A percentile compares a stretch with the other conserved stretches of the same genome.
phyloP scores from a whole-genome alignment of 2,329 filamentous ascomycete species.

The Stromatinia cepivora region DNA sequence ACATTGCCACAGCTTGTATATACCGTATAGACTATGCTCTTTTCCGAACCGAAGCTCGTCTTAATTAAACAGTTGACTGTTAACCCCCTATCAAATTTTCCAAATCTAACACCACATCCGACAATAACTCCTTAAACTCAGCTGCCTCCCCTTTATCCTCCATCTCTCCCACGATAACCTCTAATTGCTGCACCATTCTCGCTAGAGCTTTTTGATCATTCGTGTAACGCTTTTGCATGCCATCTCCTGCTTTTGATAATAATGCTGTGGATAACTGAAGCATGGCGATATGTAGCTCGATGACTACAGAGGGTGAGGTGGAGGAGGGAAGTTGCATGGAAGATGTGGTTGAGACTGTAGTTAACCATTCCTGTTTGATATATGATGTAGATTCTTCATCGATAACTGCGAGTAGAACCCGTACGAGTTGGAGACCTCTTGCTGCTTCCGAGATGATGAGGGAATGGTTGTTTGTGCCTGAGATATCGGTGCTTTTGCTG shows the following conservation, averaged over 20 bases:
- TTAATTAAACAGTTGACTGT: neutral
- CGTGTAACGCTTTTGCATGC: constrained; percentile 51
- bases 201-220: constrained; percentile 53
- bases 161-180: constrained; percentile 29
- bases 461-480: neutral
- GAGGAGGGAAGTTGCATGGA: constrained; percentile 36
- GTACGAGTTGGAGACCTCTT: constrained; percentile 57
- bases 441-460: constrained; percentile 42
- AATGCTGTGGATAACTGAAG: constrained; percentile 57
- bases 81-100: constrained; percentile 19
- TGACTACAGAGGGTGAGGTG: constrained; percentile 24
- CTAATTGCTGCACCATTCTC: constrained; percentile 50
- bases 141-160: constrained; percentile 36
- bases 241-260: constrained; percentile 48
- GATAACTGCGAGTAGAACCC: constrained; percentile 54
- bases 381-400: constrained; percentile 49
- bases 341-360: constrained; percentile 52
- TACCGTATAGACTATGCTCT: no score
- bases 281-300: constrained; percentile 54
- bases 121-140: constrained; percentile 47
- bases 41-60: neutral
- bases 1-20: neutral
- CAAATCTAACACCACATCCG: constrained; percentile 20
- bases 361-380: constrained; percentile 57
- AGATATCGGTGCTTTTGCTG: constrained; percentile 27